Percentiles rank a stretch among this genome's conserved stretches.
These are phyloP conservation scores for Globisporangium lucens DNA, from an alignment of 352 stramenopile species.

Conservation along the genomic window DNA sequence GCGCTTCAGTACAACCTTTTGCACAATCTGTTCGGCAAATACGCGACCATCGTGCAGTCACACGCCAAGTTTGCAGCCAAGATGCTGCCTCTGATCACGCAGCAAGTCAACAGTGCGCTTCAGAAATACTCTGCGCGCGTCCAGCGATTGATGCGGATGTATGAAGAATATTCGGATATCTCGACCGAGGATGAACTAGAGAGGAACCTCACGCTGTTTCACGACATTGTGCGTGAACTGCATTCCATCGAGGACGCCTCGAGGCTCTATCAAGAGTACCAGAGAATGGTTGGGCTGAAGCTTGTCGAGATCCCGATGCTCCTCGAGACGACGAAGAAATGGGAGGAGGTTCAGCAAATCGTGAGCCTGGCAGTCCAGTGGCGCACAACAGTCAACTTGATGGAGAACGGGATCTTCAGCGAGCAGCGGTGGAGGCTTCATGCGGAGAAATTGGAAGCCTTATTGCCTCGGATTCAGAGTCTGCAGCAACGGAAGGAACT, in stretches of 20 bases:
- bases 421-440: constrained; percentile 56
- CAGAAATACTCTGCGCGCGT: constrained; percentile 53
- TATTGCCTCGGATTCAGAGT: constrained; percentile 31
- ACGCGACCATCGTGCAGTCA: constrained; percentile 39
- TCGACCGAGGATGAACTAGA: constrained; percentile 59
- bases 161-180: constrained; percentile 47
- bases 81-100: constrained; percentile 62
- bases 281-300: constrained; percentile 66
- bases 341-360: constrained; percentile 59
- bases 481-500: constrained; percentile 27
- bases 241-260: constrained; percentile 46
- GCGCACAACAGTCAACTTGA: constrained; percentile 35
- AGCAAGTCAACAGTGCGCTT: constrained; percentile 56
- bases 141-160: constrained; percentile 44
- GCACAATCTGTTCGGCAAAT: constrained; percentile 46
- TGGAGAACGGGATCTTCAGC: constrained; percentile 68
- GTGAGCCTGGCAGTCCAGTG: constrained; percentile 47
- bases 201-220: constrained; percentile 40
- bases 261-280: constrained; percentile 65
- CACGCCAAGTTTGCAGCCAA: constrained; percentile 64
- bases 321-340: constrained; percentile 35
- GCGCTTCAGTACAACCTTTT: constrained; percentile 44
- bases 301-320: constrained; percentile 53
- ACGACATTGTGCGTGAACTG: constrained; percentile 52
- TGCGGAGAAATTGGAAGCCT: constrained; percentile 31